Conservation (phyloP, 2,329 filamentous ascomycete species). For the Delphinella strobiligena region DNA sequence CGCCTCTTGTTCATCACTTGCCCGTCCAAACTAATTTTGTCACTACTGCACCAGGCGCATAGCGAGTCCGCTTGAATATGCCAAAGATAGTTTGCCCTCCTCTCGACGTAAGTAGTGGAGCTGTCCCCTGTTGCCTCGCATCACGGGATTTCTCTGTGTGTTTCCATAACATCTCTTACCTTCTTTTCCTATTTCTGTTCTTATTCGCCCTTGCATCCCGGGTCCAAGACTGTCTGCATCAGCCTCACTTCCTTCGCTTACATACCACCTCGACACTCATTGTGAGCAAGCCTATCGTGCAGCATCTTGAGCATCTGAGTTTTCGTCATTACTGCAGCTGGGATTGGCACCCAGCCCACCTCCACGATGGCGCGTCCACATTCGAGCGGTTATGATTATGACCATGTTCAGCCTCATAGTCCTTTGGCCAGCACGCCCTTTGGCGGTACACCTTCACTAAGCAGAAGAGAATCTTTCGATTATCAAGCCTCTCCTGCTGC, state of each 20-base stretch:
- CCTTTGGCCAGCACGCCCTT: slow-evolving; percentile 4
- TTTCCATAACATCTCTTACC: slow-evolving; percentile 7
- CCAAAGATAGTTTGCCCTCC: slow-evolving; percentile 9
- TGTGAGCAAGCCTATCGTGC: neutral
- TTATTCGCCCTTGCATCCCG: slow-evolving; percentile 6
- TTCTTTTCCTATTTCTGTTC: slow-evolving; percentile 4
- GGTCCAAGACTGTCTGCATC: neutral
- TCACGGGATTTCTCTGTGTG: slow-evolving; percentile 9
- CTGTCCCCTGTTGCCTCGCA: slow-evolving; percentile 6
- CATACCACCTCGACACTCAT: neutral
- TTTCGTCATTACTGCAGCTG: neutral
- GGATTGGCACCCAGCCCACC: slow-evolving; percentile 5
- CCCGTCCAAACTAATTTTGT: slow-evolving; percentile 8
- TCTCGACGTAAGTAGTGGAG: slow-evolving; percentile 9
- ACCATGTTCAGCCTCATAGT: slow-evolving; percentile 5
- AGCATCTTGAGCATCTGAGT: neutral
- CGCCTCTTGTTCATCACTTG: slow-evolving; percentile 7
- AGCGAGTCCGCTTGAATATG: slow-evolving; percentile 6
- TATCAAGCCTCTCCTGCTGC: slow-evolving; percentile 8
- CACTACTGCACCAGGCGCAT: slow-evolving; percentile 8
- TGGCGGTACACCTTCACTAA: slow-evolving; percentile 7
- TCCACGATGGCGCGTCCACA: slow-evolving; percentile 5
- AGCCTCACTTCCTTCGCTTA: neutral
- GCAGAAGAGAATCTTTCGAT: slow-evolving; percentile 6
- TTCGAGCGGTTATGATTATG: slow-evolving; percentile 6